A percentile compares a stretch with the other conserved stretches of the same genome.
phyloP scores from a whole-genome alignment of 2,329 filamentous ascomycete genomes.

The Microsporum canis region DNA sequence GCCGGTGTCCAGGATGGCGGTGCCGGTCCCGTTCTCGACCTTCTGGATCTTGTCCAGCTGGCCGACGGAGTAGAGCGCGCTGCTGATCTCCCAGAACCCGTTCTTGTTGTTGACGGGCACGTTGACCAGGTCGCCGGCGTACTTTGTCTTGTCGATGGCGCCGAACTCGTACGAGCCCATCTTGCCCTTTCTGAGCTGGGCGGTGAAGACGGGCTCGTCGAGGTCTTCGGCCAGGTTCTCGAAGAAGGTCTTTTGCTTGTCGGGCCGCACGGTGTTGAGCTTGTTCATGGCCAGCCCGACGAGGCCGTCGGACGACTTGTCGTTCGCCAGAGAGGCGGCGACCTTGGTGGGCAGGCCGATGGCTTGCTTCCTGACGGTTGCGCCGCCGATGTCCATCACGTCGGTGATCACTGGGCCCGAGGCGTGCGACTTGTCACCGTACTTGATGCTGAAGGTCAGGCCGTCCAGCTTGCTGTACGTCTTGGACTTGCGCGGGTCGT shows the following conservation, averaged over 20 bases:
- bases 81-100: conserved; percentile 60
- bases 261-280: conserved; percentile 52
- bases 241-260: conserved; percentile 60
- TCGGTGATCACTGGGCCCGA: conserved; percentile 55
- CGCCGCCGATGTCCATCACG: conserved; percentile 50
- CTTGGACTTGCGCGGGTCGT: conserved; percentile 42
- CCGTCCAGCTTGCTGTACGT: conserved; percentile 41
- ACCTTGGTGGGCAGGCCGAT: conserved; percentile 55
- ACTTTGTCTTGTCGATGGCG: conserved; percentile 52
- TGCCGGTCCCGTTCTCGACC: conserved; percentile 17
- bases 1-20: conserved; percentile 56
- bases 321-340: conserved; percentile 42
- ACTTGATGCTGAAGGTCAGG: conserved; percentile 49
- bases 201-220: conserved; percentile 58
- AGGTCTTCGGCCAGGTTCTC: conserved; percentile 55
- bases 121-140: conserved; percentile 51
- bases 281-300: conserved; percentile 49
- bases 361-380: conserved; percentile 50
- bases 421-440: conserved; percentile 55
- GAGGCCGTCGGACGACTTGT: conserved; percentile 48
- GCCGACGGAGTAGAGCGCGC: conserved; percentile 46
- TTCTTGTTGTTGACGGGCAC: conserved; percentile 48
- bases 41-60: conserved; percentile 17
- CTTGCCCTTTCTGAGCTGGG: conserved; percentile 50
- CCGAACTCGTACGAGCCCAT: conserved; percentile 65